Conservation (phyloP, 805 yeast genomes). For the Cyberlindnera japonica region DNA sequence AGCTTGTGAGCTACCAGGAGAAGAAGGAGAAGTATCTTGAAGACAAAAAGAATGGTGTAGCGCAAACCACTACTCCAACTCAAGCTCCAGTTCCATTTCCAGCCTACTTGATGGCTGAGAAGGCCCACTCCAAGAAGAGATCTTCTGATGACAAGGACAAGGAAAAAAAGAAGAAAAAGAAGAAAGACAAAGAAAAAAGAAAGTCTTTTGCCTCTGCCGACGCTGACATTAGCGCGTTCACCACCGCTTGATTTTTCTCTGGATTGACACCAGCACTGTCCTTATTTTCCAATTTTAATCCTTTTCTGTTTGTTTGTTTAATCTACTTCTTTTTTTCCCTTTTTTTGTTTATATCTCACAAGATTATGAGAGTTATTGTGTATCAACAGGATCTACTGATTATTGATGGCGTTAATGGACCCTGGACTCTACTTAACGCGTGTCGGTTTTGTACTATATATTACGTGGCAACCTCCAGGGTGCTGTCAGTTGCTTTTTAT, state of each 20-base stretch:
- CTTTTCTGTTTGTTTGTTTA: too few relatives aligned
- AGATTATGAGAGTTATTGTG: too few relatives aligned
- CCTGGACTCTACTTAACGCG: too few relatives aligned
- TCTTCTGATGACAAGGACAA: constrained; percentile 35
- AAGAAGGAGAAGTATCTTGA: constrained; percentile 45
- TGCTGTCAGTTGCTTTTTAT: too few relatives aligned
- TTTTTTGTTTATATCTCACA: too few relatives aligned
- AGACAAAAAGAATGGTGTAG: constrained; percentile 39
- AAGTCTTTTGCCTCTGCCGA: constrained; percentile 21
- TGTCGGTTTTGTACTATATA: too few relatives aligned
- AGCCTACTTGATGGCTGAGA: constrained; percentile 23
- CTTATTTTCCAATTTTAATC: neutral
- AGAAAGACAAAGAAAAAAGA: constrained; percentile 52
- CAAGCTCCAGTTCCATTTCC: constrained; percentile 42
- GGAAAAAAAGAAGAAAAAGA: constrained; percentile 51
- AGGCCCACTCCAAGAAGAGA: constrained; percentile 35
- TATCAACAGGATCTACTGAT: too few relatives aligned
- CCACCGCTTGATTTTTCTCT: constrained; percentile 1
- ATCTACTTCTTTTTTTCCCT: neutral
- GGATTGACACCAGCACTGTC: neutral
- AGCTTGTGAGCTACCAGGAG: constrained; percentile 41
- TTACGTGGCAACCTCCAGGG: too few relatives aligned
- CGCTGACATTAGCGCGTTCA: neutral
- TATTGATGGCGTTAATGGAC: too few relatives aligned
- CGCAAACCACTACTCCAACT: constrained; percentile 28